Conservation (phyloP, 352 stramenopile genomes). For the Pythium dissotocum region DNA sequence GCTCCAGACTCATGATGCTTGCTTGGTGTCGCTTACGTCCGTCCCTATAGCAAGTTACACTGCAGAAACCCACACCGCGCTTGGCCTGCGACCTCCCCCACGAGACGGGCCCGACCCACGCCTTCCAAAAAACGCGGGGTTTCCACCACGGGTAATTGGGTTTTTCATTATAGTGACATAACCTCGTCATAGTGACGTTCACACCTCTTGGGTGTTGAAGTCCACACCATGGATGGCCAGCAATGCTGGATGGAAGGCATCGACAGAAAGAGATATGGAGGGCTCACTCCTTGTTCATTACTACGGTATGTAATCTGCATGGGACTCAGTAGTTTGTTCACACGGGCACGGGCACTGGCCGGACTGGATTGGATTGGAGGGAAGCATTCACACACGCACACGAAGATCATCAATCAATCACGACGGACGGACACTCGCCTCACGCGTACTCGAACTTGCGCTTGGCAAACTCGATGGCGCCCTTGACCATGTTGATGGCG, state of each 20-base stretch:
- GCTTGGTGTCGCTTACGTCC: conserved; percentile 2
- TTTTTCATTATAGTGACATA: conserved; percentile 17
- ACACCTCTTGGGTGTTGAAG: background rate
- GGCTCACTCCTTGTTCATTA: background rate
- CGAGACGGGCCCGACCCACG: conserved; percentile 1
- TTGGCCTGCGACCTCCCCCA: conserved; percentile 1
- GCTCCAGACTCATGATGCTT: conserved; percentile 39
- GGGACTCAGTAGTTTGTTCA: background rate
- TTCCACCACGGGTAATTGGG: conserved; percentile 24
- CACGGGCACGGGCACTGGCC: background rate
- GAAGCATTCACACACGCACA: conserved; percentile 2
- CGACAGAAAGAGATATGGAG: background rate
- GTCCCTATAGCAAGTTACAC: conserved; percentile 2
- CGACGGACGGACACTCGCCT: conserved; percentile 7
- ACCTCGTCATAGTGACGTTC: conserved; percentile 10
- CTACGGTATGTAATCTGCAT: conserved; percentile 3
- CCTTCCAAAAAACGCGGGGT: conserved; percentile 27
- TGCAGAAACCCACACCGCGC: conserved; percentile 4
- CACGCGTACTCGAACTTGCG: conserved; percentile 71
- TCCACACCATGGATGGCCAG: background rate
- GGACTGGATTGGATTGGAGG: background rate
- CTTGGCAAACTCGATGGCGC: conserved; percentile 82
- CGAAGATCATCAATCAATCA: conserved; percentile 2
- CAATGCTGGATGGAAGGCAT: background rate
- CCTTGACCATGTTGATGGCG: conserved; percentile 90